Conservation (phyloP, 768 basidiomycete species). For the Agrocybe pediades region DNA sequence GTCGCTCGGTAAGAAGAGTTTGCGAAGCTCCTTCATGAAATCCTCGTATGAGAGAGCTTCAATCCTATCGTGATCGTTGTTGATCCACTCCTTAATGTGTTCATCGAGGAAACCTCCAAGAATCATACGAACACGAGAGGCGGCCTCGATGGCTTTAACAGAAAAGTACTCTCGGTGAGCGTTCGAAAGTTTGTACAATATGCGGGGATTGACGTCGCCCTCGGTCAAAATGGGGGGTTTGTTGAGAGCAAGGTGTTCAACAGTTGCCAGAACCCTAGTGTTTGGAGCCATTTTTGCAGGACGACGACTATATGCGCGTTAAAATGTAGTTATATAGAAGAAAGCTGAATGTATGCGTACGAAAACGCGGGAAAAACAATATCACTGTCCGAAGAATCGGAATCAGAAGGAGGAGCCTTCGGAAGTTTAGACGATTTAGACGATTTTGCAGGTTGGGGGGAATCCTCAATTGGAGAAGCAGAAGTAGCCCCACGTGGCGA, state of each 20-base stretch:
- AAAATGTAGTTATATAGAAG: too few species aligned
- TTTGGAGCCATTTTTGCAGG: too few species aligned
- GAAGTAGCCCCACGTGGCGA: too few species aligned
- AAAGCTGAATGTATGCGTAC: too few species aligned
- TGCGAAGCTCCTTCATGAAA: slow-evolving; percentile 12
- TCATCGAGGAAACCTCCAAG: not conserved
- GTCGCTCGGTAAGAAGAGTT: slow-evolving; percentile 13
- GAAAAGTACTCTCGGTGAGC: slow-evolving; percentile 1
- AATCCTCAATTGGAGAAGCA: too few species aligned
- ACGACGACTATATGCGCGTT: too few species aligned
- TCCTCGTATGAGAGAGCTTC: slow-evolving; percentile 8
- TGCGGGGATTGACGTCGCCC: slow-evolving; percentile 8
- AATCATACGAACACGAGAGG: not conserved
- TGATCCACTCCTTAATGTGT: not conserved
- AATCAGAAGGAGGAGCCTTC: too few species aligned
- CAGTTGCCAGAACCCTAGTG: too few species aligned
- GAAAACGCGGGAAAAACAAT: too few species aligned
- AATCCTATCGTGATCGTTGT: slow-evolving; percentile 4
- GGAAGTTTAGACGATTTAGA: too few species aligned
- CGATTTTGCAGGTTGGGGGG: too few species aligned
- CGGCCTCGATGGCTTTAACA: not conserved
- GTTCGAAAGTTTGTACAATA: slow-evolving; percentile 2
- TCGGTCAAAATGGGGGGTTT: slow-evolving; percentile 1
- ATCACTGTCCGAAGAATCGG: too few species aligned
- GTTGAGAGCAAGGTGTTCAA: not conserved